Base-by-base conservation (phyloP, 768 basidiomycete genomes). In the Suillus placidus region DNA sequence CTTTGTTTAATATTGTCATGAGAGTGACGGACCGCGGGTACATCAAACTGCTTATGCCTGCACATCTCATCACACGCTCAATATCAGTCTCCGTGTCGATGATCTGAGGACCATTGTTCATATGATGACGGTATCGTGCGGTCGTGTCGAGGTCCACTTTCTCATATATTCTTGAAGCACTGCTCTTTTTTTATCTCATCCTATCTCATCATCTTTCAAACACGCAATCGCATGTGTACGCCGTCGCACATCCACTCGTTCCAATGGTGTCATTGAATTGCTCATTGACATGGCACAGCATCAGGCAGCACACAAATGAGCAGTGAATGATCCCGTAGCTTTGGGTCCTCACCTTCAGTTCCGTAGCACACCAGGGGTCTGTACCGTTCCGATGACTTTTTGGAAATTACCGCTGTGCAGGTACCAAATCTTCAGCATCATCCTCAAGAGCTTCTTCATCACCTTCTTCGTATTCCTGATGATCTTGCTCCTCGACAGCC, bases 361-460 rank as follows among this genome's bases (percentile, higher is more conserved):
- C 10, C 38, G 16, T 58, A 9, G 9, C 26, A 40, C 13, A 14
- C 23, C 7, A 23, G 35, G 20, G 32, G 13, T 37, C 35, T 26
- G 23, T 37, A 37, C 23, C 37, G 9, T 35, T 57, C 16, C 37
- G 10, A 16, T 26, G 10, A 26, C 26, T 16, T 16, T 38, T 58
- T 60, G 38, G 18, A 6, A 40, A 45, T 77, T 65, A 77, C 68
- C 74, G 72, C 32, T 77, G 77, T 0, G 77, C 54, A 51, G 76
- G 71, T 42, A 75, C 70, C 43, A 77, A 70, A 66, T 69, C 73
- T 62, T 73, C 67, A 42, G 69, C 68, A 34, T 57, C 66, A 51
- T 64, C 77, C 20, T 72, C 74, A 23, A 65, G 75, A 16, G 71
- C 77, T 6, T 71, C 75, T 38, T 73, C 76, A 4, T 75, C 66